These are phyloP conservation scores for Chaetomium sp. DNA, from an alignment of 2,329 filamentous ascomycete species.

Conservation along the genomic window DNA sequence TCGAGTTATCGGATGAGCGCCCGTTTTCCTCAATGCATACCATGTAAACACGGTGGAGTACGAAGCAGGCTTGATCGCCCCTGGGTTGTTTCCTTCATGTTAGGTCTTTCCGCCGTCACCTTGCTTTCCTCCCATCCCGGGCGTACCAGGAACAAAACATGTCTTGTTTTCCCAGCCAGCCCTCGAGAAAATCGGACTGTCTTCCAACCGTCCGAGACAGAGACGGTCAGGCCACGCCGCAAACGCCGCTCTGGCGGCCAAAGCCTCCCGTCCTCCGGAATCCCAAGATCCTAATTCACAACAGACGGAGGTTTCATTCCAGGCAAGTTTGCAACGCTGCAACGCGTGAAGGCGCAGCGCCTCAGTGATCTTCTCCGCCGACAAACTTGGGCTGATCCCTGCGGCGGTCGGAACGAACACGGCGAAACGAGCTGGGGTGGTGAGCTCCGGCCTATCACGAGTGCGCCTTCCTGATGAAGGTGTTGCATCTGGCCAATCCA, in stretches of 20 bases:
- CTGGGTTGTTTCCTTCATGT: too few relatives aligned
- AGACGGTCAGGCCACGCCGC: constrained; percentile 8
- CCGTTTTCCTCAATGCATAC: neutral
- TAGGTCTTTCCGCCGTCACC: too few relatives aligned
- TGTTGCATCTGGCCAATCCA: constrained; percentile 11
- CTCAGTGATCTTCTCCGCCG: neutral
- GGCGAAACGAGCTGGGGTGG: constrained; percentile 12
- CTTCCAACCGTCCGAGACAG: constrained; percentile 11
- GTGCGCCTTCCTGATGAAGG: constrained; percentile 11
- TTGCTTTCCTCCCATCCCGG: too few relatives aligned
- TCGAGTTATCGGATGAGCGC: neutral
- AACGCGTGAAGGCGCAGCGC: neutral
- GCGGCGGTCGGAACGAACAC: constrained; percentile 4
- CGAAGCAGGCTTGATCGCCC: too few relatives aligned
- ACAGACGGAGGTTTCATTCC: neutral
- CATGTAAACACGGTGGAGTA: neutral
- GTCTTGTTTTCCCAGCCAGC: too few relatives aligned
- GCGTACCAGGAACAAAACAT: too few relatives aligned
- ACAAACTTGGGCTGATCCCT: constrained; percentile 9
- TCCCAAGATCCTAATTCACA: neutral
- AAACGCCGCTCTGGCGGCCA: constrained; percentile 6
- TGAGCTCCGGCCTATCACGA: constrained; percentile 17
- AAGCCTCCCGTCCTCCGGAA: neutral
- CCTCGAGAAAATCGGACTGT: neutral
- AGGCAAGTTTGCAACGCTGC: constrained; percentile 5